Base-by-base conservation (phyloP, 192 early-diverging fungal genomes). In the Backusella westeae region DNA sequence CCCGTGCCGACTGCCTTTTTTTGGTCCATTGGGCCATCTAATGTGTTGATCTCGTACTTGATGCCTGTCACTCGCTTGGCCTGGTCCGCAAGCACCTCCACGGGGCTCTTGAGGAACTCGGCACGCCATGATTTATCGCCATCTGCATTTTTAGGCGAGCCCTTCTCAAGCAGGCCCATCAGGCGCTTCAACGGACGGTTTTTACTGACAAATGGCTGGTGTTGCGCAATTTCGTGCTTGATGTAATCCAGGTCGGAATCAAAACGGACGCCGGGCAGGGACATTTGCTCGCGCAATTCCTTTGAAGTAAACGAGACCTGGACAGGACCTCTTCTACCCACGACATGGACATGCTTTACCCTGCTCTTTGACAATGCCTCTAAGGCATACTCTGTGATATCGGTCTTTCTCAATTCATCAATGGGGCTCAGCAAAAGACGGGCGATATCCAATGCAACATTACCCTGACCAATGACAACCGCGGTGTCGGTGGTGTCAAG, bases 301-400 rank as follows among this genome's bases (percentile, higher is more conserved):
- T 99, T 99, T 17, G 96, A 87, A 0, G 98, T 99, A 81, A 99
- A 97, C 17, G 95, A 86, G 35, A 87, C 86, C 85, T 99, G 95
- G 17, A 95, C 74, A 0, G 96, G 96, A 0, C 98, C 98, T n/a
- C 98, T 90, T 14, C 98, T 86, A 1, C 94, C 97, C 23, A 98
- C 85, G 49, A 99, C 80, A 70, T 93, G 90, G 12, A 99, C 96
- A 81, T 94, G 90, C n/a, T 88, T 83, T 34, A 99, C 86, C 6
- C 79, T 78, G 80, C 92, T 95, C 66, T 87, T 84, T 7, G 87
- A 75, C 66, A 97, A 78, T 3, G 77, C 80, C 34, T 89, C 89
- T 14, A 96, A 74, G 2, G 94, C 96, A 77, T 86, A 85, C 19
- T 88, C 87, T 1, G 96, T 91, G 23, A 98, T 92, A 80, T 99